Base-by-base conservation (phyloP, 441 rosid species). In the Populus tomentosa region DNA sequence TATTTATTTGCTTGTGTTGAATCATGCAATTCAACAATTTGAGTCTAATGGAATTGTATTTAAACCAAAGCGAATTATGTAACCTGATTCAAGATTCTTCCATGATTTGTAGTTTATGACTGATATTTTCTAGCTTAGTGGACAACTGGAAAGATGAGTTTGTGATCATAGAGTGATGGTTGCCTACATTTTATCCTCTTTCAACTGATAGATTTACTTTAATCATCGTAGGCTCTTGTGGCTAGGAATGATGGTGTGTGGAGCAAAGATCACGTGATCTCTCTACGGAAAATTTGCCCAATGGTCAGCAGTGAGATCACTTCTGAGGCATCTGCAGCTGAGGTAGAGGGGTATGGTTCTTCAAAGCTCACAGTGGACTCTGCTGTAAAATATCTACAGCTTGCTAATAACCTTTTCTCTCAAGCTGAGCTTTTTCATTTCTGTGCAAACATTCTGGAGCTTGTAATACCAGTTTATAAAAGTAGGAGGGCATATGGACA, bases 321-420 rank as follows among this genome's bases (percentile, higher is more conserved):
- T 30, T 84, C 96, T 23, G 98, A 96, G 87, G 96, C 98, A 76
- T 91, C 98, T 65, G 99, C 98, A 11, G 99, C 99, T 18, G 99
- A 96, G 86, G 99, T 96, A 14, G 99, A 96, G 89, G 99, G 99
- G 64, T 96, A 96, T 78, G 98, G 99, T 81, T 93, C 99, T 85
- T 96, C 99, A 46, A 96, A 96, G 85, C 98, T 96, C 77, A 96
- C 99, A 14, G 98, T 96, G 69, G 99, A 96, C 87, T 96, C 99
- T 23, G 99, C 98, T 16, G 98, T 96, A 77, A 96, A 96, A 88
- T 96, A 94, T 82, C 86, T 96, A 71, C 99, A 96, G 85, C 96
- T 91, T 75, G 98, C 98, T 33, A 94, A 93, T 84, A 96, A 90
- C 83, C 98, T 96, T 79, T 96, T 96, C 88, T 90, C 96, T 74